phyloP scores from a whole-genome alignment of 352 stramenopile genomes.

The Globisporangium cederbergense region DNA sequence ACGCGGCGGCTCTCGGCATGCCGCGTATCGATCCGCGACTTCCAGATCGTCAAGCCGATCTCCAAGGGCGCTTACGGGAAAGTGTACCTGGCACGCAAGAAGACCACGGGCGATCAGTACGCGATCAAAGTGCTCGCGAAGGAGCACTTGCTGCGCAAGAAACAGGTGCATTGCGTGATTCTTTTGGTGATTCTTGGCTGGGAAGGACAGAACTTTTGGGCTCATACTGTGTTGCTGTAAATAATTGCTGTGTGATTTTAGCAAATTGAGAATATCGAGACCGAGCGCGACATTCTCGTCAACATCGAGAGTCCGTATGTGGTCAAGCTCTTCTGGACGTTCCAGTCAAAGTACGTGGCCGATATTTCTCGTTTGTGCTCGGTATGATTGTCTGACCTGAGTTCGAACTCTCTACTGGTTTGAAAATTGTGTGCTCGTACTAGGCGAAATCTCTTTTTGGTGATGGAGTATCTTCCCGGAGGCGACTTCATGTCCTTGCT shows the following conservation, averaged over 20 bases:
- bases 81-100: slow-evolving; percentile 86
- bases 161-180: slow-evolving; percentile 45
- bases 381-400: too few species aligned
- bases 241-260: neutral
- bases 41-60: slow-evolving; percentile 89
- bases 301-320: slow-evolving; percentile 88
- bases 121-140: slow-evolving; percentile 91
- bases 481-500: slow-evolving; percentile 90
- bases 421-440: neutral
- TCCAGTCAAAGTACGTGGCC: slow-evolving; percentile 78
- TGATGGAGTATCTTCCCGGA: slow-evolving; percentile 90
- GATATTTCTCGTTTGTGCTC: neutral
- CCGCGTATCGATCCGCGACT: slow-evolving; percentile 77
- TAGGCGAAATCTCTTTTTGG: slow-evolving; percentile 75
- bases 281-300: slow-evolving; percentile 85
- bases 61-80: slow-evolving; percentile 88
- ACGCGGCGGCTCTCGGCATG: slow-evolving; percentile 23
- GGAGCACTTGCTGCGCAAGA: slow-evolving; percentile 86
- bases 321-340: slow-evolving; percentile 90
- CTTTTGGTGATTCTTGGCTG: neutral
- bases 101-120: slow-evolving; percentile 86
- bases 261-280: slow-evolving; percentile 83
- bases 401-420: slow-evolving; percentile 16
- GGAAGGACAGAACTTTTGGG: neutral
- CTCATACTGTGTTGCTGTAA: neutral